These are phyloP conservation scores for Alternaria sp. DNA, from an alignment of 2,329 filamentous ascomycete genomes.

Conservation along the genomic window DNA sequence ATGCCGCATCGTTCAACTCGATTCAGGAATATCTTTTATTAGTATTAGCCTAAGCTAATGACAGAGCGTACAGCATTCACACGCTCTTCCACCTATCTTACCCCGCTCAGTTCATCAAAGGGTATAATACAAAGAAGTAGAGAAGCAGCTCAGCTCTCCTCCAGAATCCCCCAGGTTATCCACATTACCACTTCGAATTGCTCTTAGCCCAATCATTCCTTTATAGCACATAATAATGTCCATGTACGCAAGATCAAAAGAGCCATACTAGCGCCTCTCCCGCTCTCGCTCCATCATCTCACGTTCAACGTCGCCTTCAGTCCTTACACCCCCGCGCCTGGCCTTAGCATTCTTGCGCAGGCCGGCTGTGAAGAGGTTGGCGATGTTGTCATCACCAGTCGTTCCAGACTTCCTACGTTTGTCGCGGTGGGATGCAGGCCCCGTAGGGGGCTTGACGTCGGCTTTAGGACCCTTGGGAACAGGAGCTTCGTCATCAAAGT, in stretches of 20 bases:
- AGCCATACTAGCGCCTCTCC: conserved; percentile 29
- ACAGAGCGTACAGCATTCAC: conserved; percentile 1
- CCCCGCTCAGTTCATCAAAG: conserved; percentile 7
- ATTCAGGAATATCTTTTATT: conserved; percentile 1
- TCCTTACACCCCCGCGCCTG: conserved; percentile 45
- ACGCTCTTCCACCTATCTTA: neutral
- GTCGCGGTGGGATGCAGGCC: conserved; percentile 42
- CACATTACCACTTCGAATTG: neutral
- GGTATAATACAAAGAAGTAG: conserved; percentile 30
- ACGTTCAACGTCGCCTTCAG: conserved; percentile 43
- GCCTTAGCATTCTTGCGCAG: conserved; percentile 43
- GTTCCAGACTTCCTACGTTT: conserved; percentile 42
- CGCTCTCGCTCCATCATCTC: conserved; percentile 46
- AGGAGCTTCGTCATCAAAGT: conserved; percentile 27
- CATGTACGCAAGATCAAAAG: neutral
- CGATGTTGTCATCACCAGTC: conserved; percentile 38
- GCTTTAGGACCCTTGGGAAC: conserved; percentile 24
- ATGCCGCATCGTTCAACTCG: neutral
- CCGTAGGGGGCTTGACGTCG: conserved; percentile 35
- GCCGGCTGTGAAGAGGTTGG: conserved; percentile 41
- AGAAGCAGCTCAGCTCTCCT: conserved; percentile 9
- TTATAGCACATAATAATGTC: neutral
- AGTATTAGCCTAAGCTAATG: conserved; percentile 7
- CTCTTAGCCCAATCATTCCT: neutral
- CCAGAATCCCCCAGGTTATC: neutral